Evolutionary conservation across 805 yeast genomes (phyloP), one percentile per base, ranked within the genome.

Genomic region (Kazachstania bromeliacearum): DNA sequence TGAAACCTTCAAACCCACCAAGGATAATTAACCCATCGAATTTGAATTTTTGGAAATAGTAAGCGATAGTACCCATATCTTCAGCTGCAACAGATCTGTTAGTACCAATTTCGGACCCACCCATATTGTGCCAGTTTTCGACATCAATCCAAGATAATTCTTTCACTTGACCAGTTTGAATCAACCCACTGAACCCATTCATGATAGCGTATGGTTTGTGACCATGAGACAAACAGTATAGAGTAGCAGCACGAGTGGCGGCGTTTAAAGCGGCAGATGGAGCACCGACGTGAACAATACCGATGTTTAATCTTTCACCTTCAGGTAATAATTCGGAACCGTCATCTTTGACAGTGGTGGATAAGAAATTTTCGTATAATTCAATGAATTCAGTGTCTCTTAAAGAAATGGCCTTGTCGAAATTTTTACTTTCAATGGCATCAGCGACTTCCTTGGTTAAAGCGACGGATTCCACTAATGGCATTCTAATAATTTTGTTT

Each of bases 1-100:
- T 71, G 69, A 79, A 92, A n/a, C 96, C 97, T 68, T 92, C 98
- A 55, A 88, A 92, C 1, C 98, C 98, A 48, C 99, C 99, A 42
- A 92, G 78, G 39, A 92, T 71, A 42, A 92, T 73, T 45, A 89
- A 71, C 28, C 97, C 98, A 55, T 92, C 92, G 55, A 92, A 77
- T 38, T 73, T 66, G 60, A 78, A 79, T 62, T 85, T 85, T 59
- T 89, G 95, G 70, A 92, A 79, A 60, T 88, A 84, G 64, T 77
- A 89, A 3, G 98, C 95, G 49, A 88, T 78, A 57, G 85, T 74
- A 35, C 98, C 98, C 48, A 85, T 62, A 59, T 89, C 96, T 37
- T 75, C 79, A 22, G 70, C 66, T 15, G 98, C 98, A 22, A 85
- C 69, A 29, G 79, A 68, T 54, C 98, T 74, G 68, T 92, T 92